These are phyloP conservation scores for Pseudogymnoascus sp. DNA, from an alignment of 2,329 filamentous ascomycete species.

Conservation along the genomic window DNA sequence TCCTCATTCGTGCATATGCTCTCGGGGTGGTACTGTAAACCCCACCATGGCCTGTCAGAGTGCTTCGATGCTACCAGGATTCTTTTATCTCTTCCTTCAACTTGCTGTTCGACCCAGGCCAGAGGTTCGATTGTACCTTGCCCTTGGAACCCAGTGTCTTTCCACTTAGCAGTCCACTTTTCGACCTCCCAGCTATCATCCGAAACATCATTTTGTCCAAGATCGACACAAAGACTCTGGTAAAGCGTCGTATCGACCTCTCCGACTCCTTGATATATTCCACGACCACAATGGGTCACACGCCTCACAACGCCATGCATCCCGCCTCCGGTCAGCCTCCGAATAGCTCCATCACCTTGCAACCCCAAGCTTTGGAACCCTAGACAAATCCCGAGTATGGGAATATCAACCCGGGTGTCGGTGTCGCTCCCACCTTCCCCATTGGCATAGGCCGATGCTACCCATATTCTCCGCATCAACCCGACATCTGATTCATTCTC, in stretches of 20 bases:
- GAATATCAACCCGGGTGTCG: constrained; percentile 45
- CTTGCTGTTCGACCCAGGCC: constrained; percentile 28
- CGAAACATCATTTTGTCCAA: constrained; percentile 22
- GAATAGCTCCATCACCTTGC: constrained; percentile 49
- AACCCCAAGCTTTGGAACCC: constrained; percentile 62
- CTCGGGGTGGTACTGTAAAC: constrained; percentile 65
- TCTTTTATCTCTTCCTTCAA: constrained; percentile 24
- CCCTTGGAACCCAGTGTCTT: constrained; percentile 20
- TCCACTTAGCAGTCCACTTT: constrained; percentile 21
- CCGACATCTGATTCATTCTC: constrained; percentile 68
- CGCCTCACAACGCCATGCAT: constrained; percentile 58
- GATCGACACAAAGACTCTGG: constrained; percentile 33
- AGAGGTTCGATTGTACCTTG: constrained; percentile 21
- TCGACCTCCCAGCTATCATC: constrained; percentile 18
- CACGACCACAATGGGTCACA: constrained; percentile 39
- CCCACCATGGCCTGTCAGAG: constrained; percentile 54
- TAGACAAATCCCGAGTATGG: constrained; percentile 71
- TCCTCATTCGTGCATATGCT: constrained; percentile 57
- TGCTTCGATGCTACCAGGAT: constrained; percentile 58
- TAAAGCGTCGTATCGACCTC: constrained; percentile 32
- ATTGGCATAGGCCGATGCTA: constrained; percentile 18
- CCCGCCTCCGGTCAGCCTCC: constrained; percentile 44
- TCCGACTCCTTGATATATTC: constrained; percentile 24
- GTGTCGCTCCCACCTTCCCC: constrained; percentile 40
- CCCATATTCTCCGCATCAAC: constrained; percentile 71